These are phyloP conservation scores for Luzula sylvatica DNA, from an alignment of 176 grass and related monocot genomes.

Conservation along the genomic window DNA sequence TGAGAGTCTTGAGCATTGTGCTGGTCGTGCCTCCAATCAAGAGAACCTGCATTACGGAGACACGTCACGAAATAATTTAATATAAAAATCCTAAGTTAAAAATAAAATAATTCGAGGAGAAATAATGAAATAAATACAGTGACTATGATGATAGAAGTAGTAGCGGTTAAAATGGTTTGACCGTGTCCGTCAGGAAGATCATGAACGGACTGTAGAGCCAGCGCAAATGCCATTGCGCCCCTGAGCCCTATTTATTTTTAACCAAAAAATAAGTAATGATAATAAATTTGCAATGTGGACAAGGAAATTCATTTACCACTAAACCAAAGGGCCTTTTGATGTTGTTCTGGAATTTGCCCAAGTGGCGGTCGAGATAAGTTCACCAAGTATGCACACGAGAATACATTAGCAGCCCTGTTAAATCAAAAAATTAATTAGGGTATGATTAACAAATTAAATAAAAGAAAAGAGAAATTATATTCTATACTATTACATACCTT, in stretches of 20 bases:
- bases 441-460: neutral
- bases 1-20: slow-evolving; percentile 77
- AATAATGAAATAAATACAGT: slow-evolving; percentile 43
- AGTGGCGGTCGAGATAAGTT: slow-evolving; percentile 59
- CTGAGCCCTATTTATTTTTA: slow-evolving; percentile 49
- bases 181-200: slow-evolving; percentile 82
- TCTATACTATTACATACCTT: slow-evolving; percentile 53
- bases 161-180: slow-evolving; percentile 77
- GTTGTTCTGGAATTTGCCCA: slow-evolving; percentile 55
- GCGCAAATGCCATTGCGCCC: slow-evolving; percentile 95
- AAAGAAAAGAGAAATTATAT: neutral
- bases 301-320: slow-evolving; percentile 41
- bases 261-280: slow-evolving; percentile 3
- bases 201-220: slow-evolving; percentile 86
- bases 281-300: neutral
- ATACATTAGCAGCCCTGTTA: slow-evolving; percentile 89
- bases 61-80: neutral
- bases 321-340: slow-evolving; percentile 89
- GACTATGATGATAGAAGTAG: slow-evolving; percentile 78
- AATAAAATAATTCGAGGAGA: neutral
- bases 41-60: slow-evolving; percentile 41
- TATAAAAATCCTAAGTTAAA: neutral
- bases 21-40: slow-evolving; percentile 78
- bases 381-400: slow-evolving; percentile 66
- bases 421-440: slow-evolving; percentile 7